Evolutionary conservation across 2,329 filamentous ascomycete genomes (phyloP), one percentile per base, ranked within the genome.

Genomic region (Talaromyces sp.): DNA sequence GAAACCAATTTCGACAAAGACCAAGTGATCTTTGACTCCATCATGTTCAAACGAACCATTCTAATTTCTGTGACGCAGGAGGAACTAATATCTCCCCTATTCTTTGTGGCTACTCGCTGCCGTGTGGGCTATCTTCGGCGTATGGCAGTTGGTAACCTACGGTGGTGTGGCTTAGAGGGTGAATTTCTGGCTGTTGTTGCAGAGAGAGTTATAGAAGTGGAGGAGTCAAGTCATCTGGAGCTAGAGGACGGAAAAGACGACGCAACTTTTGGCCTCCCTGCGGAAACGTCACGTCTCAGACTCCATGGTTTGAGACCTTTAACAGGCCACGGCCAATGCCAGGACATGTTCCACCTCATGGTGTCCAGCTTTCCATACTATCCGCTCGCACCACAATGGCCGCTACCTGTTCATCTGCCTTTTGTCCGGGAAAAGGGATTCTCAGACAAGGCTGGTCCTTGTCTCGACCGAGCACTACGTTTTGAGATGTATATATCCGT

Each of bases 81-180:
- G 19, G 51, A 64, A 49, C 19, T 64, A 5, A 58, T 49, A 47
- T 25, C 61, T 22, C 61, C 51, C 13, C 31, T 64, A n/a, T 64
- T 64, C 25, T 64, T 64, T 53, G 61, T 64, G 8, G 61, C 61
- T 25, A 58, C 51, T 34, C 61, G 61, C 58, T 64, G 61, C 53
- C 49, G 61, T 25, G 49, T 64, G 25, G 40, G 40, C n/a, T 43
- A 49, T 45, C 36, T 58, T 49, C 61, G 61, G 15, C 38, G 40
- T 38, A 56, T n/a, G 25, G 61, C 61, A 47, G 38, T 64, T 36
- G 38, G 40, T 19, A 34, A 51, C 19, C 61, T 64, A 29, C 49
- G 61, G 5, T 53, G 49, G n/a, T 64, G 61, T 29, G 53, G 61
- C 10, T 17, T 17, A 13, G 61, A 64, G 13, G 53, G 61, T 11